phyloP scores from a whole-genome alignment of 2,329 filamentous ascomycete genomes.

The Sclerotiophoma versabilis region DNA sequence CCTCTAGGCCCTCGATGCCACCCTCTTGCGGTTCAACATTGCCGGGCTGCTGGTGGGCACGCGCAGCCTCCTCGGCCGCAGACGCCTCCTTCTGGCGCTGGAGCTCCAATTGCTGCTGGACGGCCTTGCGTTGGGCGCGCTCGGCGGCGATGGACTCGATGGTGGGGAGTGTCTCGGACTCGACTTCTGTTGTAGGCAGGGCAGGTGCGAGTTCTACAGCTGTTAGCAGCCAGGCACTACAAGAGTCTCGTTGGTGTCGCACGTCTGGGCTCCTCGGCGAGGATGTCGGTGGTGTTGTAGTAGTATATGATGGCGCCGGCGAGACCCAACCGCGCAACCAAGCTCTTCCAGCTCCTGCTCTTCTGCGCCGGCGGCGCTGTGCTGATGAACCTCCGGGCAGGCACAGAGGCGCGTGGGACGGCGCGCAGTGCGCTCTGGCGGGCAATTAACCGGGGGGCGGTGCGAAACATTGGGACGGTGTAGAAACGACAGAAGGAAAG shows the following conservation, averaged over 20 bases:
- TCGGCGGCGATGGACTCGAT: conserved; percentile 55
- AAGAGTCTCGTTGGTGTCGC: conserved; percentile 45
- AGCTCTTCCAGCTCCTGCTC: conserved; percentile 82
- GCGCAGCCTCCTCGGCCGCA: conserved; percentile 14
- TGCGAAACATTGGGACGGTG: conserved; percentile 59
- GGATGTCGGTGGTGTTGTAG: conserved; percentile 88
- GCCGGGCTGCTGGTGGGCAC: conserved; percentile 20
- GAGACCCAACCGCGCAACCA: conserved; percentile 74
- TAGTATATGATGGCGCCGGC: conserved; percentile 84
- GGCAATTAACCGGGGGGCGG: conserved; percentile 55
- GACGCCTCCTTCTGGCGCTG: conserved; percentile 31
- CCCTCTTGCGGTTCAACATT: conserved; percentile 27
- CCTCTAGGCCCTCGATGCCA: conserved; percentile 68
- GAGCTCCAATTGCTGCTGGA: conserved; percentile 41
- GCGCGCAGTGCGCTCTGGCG: conserved; percentile 42
- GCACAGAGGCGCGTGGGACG: conserved; percentile 27
- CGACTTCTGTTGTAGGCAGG: conserved; percentile 51
- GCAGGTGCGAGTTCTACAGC: conserved; percentile 33
- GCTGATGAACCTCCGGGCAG: conserved; percentile 63
- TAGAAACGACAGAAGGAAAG: conserved; percentile 22
- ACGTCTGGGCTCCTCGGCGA: conserved; percentile 84
- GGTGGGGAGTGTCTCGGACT: conserved; percentile 52
- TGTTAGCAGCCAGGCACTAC: neutral
- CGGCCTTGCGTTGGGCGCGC: conserved; percentile 45
- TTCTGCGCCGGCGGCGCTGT: conserved; percentile 67